phyloP scores from a whole-genome alignment of 2,329 filamentous ascomycete genomes.

The Penicillium sclerotiorum region DNA sequence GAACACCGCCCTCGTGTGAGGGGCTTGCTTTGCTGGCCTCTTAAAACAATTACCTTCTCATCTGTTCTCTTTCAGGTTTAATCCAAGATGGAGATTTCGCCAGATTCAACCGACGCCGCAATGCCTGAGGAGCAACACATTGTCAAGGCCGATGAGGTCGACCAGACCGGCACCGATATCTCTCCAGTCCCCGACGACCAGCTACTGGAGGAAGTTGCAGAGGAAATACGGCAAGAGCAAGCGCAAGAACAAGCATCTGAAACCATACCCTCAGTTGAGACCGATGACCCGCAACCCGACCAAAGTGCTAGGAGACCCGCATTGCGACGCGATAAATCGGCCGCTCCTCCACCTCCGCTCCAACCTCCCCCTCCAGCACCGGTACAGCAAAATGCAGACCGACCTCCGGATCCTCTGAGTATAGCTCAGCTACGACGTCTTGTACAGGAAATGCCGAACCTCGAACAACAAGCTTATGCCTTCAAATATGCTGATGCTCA shows the following conservation, averaged over 20 bases:
- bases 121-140: constrained; percentile 41
- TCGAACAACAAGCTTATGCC: constrained; percentile 76
- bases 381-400: constrained; percentile 39
- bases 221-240: constrained; percentile 37
- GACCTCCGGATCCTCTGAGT: constrained; percentile 69
- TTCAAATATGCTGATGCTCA: constrained; percentile 78
- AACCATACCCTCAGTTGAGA: constrained; percentile 10
- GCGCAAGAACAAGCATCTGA: constrained; percentile 29
- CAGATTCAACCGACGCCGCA: constrained; percentile 24
- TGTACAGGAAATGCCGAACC: constrained; percentile 71
- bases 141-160: constrained; percentile 54
- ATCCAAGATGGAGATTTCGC: constrained; percentile 31
- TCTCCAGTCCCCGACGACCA: constrained; percentile 48
- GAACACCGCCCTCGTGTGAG: background rate
- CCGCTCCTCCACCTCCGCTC: constrained; percentile 44
- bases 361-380: constrained; percentile 52
- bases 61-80: too few relatives aligned
- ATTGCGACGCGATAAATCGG: constrained; percentile 38
- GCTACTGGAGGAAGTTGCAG: constrained; percentile 44
- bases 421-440: constrained; percentile 72
- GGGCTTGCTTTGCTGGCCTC: too few relatives aligned
- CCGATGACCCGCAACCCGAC: constrained; percentile 16
- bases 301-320: constrained; percentile 35
- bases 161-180: constrained; percentile 52
- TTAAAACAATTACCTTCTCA: too few relatives aligned